Evolutionary conservation across 2,329 filamentous ascomycete genomes (phyloP), one percentile per base, ranked within the genome.

Genomic region (Gliomastix tumulicola): DNA sequence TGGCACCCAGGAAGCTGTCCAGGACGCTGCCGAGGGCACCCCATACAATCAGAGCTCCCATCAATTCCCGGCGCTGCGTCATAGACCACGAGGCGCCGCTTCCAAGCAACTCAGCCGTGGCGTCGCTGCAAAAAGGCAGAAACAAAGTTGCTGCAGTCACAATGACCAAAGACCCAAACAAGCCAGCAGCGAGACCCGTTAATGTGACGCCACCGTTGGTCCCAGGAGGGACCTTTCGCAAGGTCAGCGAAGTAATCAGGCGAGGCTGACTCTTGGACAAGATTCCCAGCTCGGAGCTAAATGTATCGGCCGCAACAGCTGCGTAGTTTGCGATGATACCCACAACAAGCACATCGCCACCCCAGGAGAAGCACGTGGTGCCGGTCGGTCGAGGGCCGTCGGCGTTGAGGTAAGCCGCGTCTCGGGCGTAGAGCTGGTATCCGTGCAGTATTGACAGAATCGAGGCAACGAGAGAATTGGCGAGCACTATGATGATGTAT

Each of bases 241-340:
- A 71, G 5, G 64, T 79, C 13, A 74, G 78, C 12, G 85, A 89
- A 5, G 88, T 96, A 54, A 98, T 90, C 25, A 98, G 76, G 23
- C 89, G 79, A 8, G 92, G 92, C 31, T 76, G 66, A 18, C 73
- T 73, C 41, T 71, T 76, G 7, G 89, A 84, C 11, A 98, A 70
- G 39, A 98, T 98, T 12, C 92, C 92, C 16, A 98, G 79, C 65
- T 98, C 92, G 10, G 88, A 95, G 39, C 85, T 89, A 57, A 96
- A 92, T 0, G 92, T 98, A 58, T 98, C 92, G 34, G 90, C 87
- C 16, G 88, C 80, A 9, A 94, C 88, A 34, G 87, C 86, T 19
- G 88, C 90, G 53, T 98, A 98, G 63, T 95, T 90, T 30, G 79
- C 77, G 46, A 84, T 75, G 46, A 84, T 80, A 11, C 80, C 80